These are phyloP conservation scores for Tieghemiomyces parasiticus DNA, from an alignment of 192 early-diverging fungal genomes.

Conservation along the genomic window DNA sequence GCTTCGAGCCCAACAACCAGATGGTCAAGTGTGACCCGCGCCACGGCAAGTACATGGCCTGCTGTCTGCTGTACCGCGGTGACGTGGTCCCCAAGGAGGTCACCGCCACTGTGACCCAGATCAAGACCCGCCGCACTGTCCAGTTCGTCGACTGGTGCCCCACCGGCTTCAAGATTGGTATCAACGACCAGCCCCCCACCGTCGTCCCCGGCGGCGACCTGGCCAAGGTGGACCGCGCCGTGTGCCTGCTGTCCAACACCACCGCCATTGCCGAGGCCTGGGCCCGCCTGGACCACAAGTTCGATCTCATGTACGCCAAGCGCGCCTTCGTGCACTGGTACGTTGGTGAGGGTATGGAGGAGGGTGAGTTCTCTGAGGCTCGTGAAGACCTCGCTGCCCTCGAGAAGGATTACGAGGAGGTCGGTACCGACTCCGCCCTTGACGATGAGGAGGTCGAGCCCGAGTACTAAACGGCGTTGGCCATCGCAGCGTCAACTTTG, in stretches of 20 bases:
- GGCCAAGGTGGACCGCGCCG: constrained; percentile 91
- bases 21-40: constrained; percentile 99
- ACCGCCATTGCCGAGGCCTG: constrained; percentile 99
- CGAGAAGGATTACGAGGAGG: constrained; percentile 99
- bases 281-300: constrained; percentile 99
- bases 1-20: constrained; percentile 97
- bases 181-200: constrained; percentile 87
- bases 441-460: constrained; percentile 62
- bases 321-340: constrained; percentile 99
- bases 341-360: constrained; percentile 99
- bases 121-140: constrained; percentile 93
- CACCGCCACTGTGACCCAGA: constrained; percentile 72
- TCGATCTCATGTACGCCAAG: constrained; percentile 99
- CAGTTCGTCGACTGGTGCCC: constrained; percentile 99
- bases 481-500: no score
- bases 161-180: constrained; percentile 99
- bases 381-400: constrained; percentile 99
- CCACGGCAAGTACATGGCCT: constrained; percentile 98
- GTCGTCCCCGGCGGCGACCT: constrained; percentile 86
- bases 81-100: constrained; percentile 98
- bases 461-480: constrained; percentile 40
- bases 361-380: constrained; percentile 99
- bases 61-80: constrained; percentile 97
- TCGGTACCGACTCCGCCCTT: constrained; percentile 87
- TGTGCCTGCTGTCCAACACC: constrained; percentile 99